These are phyloP conservation scores for Scedosporium dehoogii DNA, from an alignment of 2,329 filamentous ascomycete species.

Conservation along the genomic window DNA sequence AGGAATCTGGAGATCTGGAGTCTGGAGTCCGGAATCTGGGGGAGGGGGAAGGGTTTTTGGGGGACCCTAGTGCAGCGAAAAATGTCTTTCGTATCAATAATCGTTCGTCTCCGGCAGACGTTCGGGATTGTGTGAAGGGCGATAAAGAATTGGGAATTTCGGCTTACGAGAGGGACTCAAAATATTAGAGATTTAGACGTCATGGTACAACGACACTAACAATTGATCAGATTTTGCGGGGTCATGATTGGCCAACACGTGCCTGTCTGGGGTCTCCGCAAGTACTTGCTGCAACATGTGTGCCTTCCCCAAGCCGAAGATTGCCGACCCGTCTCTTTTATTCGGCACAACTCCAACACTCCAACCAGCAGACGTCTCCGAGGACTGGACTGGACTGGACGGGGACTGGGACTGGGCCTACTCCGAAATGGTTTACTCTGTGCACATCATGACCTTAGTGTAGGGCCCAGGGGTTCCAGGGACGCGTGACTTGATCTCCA, in stretches of 20 bases:
- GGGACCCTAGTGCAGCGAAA: neutral
- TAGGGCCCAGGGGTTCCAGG: no score
- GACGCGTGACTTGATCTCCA: no score
- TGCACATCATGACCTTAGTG: no score
- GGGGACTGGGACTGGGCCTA: no score
- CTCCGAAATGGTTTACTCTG: no score
- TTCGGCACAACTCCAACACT: neutral
- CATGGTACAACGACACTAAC: neutral
- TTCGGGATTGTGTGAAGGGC: neutral
- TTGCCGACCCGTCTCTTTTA: constrained; percentile 1
- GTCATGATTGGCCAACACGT: neutral
- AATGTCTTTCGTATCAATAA: neutral
- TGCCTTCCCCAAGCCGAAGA: constrained; percentile 1
- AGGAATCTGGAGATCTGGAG: neutral
- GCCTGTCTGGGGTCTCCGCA: constrained; percentile 1
- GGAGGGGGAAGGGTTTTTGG: neutral
- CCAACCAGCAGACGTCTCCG: no score
- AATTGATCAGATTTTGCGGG: neutral
- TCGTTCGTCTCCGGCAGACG: neutral
- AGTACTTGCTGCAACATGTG: neutral
- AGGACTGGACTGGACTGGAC: no score
- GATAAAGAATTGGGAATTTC: neutral
- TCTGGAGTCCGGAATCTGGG: neutral
- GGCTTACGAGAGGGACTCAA: constrained; percentile 5
- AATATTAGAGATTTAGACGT: constrained; percentile 1